Percentiles rank a stretch among this genome's conserved stretches.
Conservation (phyloP, 2,329 filamentous ascomycete species). For the Bipolaris sorokiniana region DNA sequence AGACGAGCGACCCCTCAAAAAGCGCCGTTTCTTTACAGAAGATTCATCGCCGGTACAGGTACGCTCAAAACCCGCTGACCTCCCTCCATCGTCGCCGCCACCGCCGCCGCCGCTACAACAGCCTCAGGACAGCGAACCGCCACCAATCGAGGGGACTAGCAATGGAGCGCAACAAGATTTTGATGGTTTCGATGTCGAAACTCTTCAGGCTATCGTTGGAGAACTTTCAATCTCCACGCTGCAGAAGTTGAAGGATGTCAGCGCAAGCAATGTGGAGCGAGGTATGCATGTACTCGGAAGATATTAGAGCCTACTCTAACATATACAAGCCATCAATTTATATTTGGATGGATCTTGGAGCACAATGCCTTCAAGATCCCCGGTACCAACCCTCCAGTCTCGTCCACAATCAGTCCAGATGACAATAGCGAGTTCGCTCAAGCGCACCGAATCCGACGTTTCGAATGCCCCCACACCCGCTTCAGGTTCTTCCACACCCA, state of each 20-base stretch:
- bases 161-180: constrained; percentile 16
- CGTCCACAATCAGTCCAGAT: constrained; percentile 30
- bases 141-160: constrained; percentile 12
- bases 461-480: constrained; percentile 31
- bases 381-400: constrained; percentile 26
- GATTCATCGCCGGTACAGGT: constrained; percentile 47
- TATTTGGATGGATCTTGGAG: constrained; percentile 70
- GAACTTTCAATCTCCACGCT: constrained; percentile 56
- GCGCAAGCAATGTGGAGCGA: constrained; percentile 62
- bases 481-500: constrained; percentile 28
- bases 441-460: constrained; percentile 34
- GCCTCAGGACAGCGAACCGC: background rate
- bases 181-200: constrained; percentile 59
- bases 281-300: constrained; percentile 31
- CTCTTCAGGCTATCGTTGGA: constrained; percentile 65
- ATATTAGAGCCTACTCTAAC: constrained; percentile 18
- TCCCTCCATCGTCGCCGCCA: constrained; percentile 34
- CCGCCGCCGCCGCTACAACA: constrained; percentile 36
- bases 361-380: constrained; percentile 27
- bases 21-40: constrained; percentile 67
- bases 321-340: constrained; percentile 62
- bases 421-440: constrained; percentile 31
- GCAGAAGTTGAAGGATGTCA: constrained; percentile 56
- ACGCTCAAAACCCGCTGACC: constrained; percentile 25
- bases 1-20: constrained; percentile 64